phyloP scores from a whole-genome alignment of 192 early-diverging fungal species.

The Mortierella alpina region DNA sequence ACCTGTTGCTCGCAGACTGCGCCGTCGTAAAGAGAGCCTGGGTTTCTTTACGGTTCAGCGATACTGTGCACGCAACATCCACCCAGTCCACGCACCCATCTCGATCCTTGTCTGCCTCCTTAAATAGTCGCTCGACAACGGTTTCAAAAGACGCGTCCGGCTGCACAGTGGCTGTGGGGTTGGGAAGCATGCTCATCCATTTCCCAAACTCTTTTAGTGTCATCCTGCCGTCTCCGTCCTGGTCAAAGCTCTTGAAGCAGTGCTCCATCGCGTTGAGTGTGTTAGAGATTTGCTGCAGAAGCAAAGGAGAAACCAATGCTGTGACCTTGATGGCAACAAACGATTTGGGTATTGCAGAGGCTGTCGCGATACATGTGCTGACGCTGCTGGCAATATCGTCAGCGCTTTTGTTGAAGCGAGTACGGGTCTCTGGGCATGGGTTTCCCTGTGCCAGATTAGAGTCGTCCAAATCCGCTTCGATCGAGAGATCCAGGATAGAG shows the following conservation, averaged over 20 bases:
- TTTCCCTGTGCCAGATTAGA: conserved; percentile 55
- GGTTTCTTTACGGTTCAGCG: conserved; percentile 67
- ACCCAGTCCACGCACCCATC: conserved; percentile 74
- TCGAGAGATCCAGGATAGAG: conserved; percentile 86
- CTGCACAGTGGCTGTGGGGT: conserved; percentile 3
- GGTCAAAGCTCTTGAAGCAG: conserved; percentile 56
- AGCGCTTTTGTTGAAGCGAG: conserved; percentile 69
- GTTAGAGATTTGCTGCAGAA: conserved; percentile 79
- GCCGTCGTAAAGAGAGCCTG: conserved; percentile 52
- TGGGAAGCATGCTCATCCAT: conserved; percentile 29
- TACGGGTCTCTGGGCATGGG: conserved; percentile 53
- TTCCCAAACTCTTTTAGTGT: conserved; percentile 39
- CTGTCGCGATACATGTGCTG: conserved; percentile 78
- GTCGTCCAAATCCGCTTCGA: conserved; percentile 85
- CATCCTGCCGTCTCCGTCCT: conserved; percentile 49
- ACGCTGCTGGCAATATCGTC: conserved; percentile 73
- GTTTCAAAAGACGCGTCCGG: conserved; percentile 7
- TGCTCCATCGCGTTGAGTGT: conserved; percentile 58
- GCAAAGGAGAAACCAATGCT: conserved; percentile 77
- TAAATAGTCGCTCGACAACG: conserved; percentile 53
- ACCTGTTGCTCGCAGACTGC: conserved; percentile 18
- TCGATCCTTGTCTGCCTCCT: conserved; percentile 59
- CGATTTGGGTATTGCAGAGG: conserved; percentile 67
- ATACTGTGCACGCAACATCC: conserved; percentile 72
- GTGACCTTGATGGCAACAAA: conserved; percentile 93